Base-by-base conservation (phyloP, 495 filamentous ascomycete genomes). In the Aspergillus funiculosus region DNA sequence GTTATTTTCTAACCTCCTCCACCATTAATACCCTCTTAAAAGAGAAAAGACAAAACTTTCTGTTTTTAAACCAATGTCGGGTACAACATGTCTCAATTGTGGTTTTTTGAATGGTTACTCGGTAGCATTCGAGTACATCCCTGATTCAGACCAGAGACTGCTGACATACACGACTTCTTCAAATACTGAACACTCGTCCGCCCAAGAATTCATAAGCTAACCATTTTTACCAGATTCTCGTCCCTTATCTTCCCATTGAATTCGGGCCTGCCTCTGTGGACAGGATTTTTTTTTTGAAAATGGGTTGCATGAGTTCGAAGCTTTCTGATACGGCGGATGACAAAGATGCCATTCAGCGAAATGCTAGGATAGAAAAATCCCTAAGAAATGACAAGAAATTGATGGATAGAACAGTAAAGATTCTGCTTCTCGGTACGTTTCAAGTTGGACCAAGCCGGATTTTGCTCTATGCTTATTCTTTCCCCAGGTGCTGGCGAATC, bases 401-500 rank as follows among this genome's bases (percentile, higher is more conserved):
- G 43, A 74, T 86, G 75, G 68, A 81, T 26, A 80, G 81, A 51
- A 85, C 89, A 42, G 85, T 94, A 55, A 94, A 94, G 69, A 78
- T 94, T 31, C 64, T 94, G 50, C 74, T 94, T 36, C 71, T 94
- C 47, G 87, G 87, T 91, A 67, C 47, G 79, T 68, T 38, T 29
- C 31, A 43, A 20, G 14, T 8, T 38, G 15, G 13, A 6, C 21
- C n/a, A n/a, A n/a, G n/a, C n/a, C n/a, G n/a, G n/a, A 13, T 13
- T 15, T 24, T 20, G 15, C 17, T 1, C 11, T 25, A 27, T 32
- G 27, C 21, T 24, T 19, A 45, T 48, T 14, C 25, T 32, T 28
- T 59, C 25, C 13, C n/a, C 29, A 97, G 92, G 92, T 62, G 92
- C 92, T 57, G 92, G 92, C 57, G 92, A 98, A 71, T 95, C 89